Conservation (phyloP, 2,329 filamentous ascomycete species). For the Phyllosticta citrichinensis region DNA sequence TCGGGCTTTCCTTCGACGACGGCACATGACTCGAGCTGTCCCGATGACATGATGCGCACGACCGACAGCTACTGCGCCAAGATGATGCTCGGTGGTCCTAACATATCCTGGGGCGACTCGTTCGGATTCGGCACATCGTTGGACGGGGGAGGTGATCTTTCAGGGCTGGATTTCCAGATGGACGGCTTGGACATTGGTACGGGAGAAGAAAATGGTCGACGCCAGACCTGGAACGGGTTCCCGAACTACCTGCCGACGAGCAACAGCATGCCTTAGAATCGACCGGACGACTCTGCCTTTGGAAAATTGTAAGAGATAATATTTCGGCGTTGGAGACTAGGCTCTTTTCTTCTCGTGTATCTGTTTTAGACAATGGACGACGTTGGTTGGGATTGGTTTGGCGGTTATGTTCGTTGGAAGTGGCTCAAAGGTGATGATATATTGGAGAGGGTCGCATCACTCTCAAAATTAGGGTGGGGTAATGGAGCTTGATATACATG, state of each 20-base stretch:
- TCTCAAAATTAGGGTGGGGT: no score
- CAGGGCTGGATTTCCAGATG: background rate
- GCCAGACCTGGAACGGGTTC: conserved; percentile 7
- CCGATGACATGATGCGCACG: background rate
- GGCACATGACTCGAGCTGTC: background rate
- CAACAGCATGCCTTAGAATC: background rate
- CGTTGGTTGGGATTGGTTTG: background rate
- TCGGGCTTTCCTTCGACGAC: background rate
- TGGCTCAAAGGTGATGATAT: no score
- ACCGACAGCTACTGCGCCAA: background rate
- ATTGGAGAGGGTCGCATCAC: no score
- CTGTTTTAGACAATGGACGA: background rate
- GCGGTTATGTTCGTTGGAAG: no score
- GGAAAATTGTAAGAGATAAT: background rate
- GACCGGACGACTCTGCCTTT: background rate
- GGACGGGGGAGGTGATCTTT: background rate
- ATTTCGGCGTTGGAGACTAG: background rate
- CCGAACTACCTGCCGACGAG: background rate
- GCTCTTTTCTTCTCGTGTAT: background rate
- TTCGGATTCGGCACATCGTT: background rate
- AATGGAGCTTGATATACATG: no score
- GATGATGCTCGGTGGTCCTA: conserved; percentile 8
- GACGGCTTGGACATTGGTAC: background rate
- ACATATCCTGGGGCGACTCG: background rate
- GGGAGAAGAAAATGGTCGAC: background rate